Conservation (phyloP, 441 rosid species). For the Kokia cookei region DNA sequence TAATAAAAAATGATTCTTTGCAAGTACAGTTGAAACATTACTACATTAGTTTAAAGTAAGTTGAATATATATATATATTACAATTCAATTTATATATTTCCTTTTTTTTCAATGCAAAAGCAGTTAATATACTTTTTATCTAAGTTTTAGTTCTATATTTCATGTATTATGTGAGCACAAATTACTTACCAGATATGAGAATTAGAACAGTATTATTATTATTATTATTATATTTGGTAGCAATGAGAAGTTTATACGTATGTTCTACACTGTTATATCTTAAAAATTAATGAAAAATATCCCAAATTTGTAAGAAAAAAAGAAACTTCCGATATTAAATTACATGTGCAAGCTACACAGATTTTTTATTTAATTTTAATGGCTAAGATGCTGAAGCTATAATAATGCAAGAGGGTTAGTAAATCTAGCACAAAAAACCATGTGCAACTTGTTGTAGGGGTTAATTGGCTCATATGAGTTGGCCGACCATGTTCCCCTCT, state of each 20-base stretch:
- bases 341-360: background rate
- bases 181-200: background rate
- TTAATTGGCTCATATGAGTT: background rate
- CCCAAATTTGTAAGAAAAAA: background rate
- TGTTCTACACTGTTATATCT: background rate
- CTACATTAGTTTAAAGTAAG: background rate
- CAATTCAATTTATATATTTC: background rate
- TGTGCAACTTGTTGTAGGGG: background rate
- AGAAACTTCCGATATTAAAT: background rate
- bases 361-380: too few species aligned
- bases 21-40: background rate
- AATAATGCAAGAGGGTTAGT: background rate
- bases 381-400: background rate
- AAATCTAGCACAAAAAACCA: conserved; percentile 1
- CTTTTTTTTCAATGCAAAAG: too few species aligned
- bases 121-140: too few species aligned
- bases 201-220: background rate
- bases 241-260: background rate
- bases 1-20: background rate
- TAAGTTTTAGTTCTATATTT: background rate
- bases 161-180: background rate
- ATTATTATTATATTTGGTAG: background rate
- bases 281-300: background rate
- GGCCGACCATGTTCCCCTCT: conserved; percentile 2
- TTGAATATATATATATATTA: background rate